phyloP scores from a whole-genome alignment of 768 basidiomycete species.

The Boletus tylopilopsis region DNA sequence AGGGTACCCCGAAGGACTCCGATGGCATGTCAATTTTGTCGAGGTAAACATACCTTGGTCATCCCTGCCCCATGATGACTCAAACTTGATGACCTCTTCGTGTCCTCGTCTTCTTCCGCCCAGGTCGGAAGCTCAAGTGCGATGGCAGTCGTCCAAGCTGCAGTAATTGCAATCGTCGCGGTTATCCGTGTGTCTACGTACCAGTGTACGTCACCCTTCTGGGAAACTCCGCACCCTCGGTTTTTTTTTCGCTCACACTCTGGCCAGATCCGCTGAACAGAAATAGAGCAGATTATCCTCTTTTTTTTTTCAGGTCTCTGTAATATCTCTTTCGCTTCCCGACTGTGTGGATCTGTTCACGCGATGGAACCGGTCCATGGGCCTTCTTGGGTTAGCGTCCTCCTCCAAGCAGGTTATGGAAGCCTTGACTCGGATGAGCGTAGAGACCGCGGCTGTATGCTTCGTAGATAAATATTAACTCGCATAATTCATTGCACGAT shows the following conservation, averaged over 20 bases:
- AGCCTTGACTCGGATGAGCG: conserved; percentile 5
- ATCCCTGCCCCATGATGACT: neutral
- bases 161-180: conserved; percentile 60
- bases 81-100: neutral
- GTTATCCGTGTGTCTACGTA: conserved; percentile 53
- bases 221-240: conserved; percentile 4
- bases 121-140: conserved; percentile 72
- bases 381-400: conserved; percentile 6
- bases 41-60: conserved; percentile 38
- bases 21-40: conserved; percentile 75
- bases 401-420: neutral
- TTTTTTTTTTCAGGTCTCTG: conserved; percentile 3
- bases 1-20: conserved; percentile 46
- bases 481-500: conserved; percentile 27
- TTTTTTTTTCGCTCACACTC: conserved; percentile 7
- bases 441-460: conserved; percentile 8
- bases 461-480: conserved; percentile 23
- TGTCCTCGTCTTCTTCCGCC: neutral
- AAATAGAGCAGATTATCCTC: conserved; percentile 23
- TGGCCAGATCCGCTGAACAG: conserved; percentile 24
- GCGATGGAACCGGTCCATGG: conserved; percentile 16
- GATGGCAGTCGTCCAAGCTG: conserved; percentile 63
- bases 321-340: conserved; percentile 20
- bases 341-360: conserved; percentile 20
- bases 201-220: conserved; percentile 55